Evolutionary conservation across 1,284 basidiomycete genomes (phyloP), one percentile per base, ranked within the genome.

Genomic region (Xerocomus amazonicus): DNA sequence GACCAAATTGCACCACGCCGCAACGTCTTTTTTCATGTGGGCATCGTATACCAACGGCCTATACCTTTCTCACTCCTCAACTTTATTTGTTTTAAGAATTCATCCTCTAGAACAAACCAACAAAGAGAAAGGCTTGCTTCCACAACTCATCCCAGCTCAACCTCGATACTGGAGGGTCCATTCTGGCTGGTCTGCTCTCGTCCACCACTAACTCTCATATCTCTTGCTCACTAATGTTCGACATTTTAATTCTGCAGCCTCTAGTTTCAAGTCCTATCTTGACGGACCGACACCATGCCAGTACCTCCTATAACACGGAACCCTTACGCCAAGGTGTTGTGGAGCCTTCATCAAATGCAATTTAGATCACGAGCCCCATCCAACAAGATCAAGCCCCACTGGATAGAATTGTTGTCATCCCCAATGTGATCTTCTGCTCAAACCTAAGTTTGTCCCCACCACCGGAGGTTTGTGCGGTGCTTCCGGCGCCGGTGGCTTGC

Each of bases 301-400:
- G 44, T 51, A 19, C 27, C 16, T n/a, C 9, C 40, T 57, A 31
- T 19, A n/a, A n/a, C n/a, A 26, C 54, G 40, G 26, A 45, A 28
- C 59, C 55, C 57, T 60, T 40, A 27, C n/a, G n/a, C 33, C 34
- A 45, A 17, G 17, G 16, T 33, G 17, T 40, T 41, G 35, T 31
- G 55, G 41, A 37, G n/a, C 19, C 31, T 44, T 27, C 49, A 56
- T 57, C 53, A 44, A 37, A 42, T 32, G 17, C 47, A 48, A 56
- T 47, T 45, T 50, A 39, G 48, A 41, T 47, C 19, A 37, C 36
- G 27, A 28, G 43, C 28, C 39, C 41, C 29, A 23, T 34, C 32
- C 8, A 16, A 16, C 16, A 35, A 37, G 32, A 39, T 44, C 14
- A 29, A 26, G 41, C 19, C 37, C 31, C 23, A 36, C 35, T 27